Base-by-base conservation (phyloP, 352 stramenopile genomes). In the Globisporangium spiculum region DNA sequence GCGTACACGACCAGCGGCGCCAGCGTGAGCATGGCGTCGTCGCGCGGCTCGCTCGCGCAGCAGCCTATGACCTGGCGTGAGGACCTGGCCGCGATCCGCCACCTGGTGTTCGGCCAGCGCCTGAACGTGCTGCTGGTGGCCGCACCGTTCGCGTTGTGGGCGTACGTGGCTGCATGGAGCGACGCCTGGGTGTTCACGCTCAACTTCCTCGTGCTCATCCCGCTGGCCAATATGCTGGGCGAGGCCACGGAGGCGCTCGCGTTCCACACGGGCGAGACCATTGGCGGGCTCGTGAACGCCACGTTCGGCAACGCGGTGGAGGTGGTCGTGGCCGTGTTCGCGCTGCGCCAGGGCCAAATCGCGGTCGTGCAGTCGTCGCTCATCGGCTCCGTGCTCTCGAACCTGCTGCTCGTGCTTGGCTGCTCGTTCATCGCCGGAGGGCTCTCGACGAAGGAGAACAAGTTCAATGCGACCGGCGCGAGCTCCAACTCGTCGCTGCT, bases 231-330 rank as follows among this genome's bases (percentile, higher is more conserved):
- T 54, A 86, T 99, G 57, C 74, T 99, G n/a, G 97, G 97, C 27
- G 96, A 99, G 59, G 92, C 98, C 22, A 99, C 97, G 18, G 97
- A 99, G 82, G 94, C 98, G 77, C 90, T 99, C 8, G 95, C 97
- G 10, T 91, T 95, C 72, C 97, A 99, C 79, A 99, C 96, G 52
- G 97, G 94, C 70, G 94, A 98, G 70, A 99, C 96, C 0, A 97
- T 99, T 64, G 97, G 97, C 59, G 97, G 97, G 0, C 83, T 99
- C 14, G 86, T 99, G 36, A 99, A 99, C 83, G 97, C 97, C 34
- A 99, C 97, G 8, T 98, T 99, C 76, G 97, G 97, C 65, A 99
- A 99, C 83, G 94, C 96, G 7, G 96, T 98, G 5, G 97, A 99
- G 86, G 84, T 99, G 22, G 90, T 99, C 27, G 97, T 99, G 63